Evolutionary conservation across 108 stramenopile genomes (phyloP).

Genomic region (Discostella stelligeroides): DNA sequence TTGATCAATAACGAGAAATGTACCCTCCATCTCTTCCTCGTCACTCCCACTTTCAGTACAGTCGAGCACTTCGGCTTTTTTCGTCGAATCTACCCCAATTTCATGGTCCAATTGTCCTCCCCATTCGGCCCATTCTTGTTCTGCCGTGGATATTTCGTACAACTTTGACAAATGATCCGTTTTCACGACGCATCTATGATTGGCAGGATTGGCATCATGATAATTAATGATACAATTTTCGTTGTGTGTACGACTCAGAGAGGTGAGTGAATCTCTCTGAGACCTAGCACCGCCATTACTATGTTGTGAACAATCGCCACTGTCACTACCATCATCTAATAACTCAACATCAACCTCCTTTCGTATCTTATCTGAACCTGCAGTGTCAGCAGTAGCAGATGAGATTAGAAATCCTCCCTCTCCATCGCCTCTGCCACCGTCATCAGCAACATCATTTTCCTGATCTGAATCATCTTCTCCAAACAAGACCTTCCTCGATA

Average conservation of each 20-base stretch:
- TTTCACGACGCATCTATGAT: too few relatives aligned
- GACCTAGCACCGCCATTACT: too few relatives aligned
- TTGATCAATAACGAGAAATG: conserved; percentile 27
- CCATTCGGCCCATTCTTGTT: conserved; percentile 44
- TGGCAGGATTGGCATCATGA: too few relatives aligned
- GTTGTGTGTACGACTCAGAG: too few relatives aligned
- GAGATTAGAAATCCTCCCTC: conserved; percentile 48
- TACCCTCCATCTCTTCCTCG: conserved; percentile 15
- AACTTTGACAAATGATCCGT: conserved; percentile 12
- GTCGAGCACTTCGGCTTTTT: conserved; percentile 39
- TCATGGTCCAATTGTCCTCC: conserved; percentile 10
- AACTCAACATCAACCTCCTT: neutral
- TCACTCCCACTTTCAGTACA: conserved; percentile 45
- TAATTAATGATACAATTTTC: neutral
- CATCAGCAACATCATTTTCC: conserved; percentile 12
- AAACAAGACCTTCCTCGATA: conserved; percentile 42
- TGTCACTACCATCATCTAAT: conserved; percentile 21
- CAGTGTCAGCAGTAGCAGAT: neutral
- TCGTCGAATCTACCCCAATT: conserved; percentile 46
- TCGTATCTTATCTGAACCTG: neutral
- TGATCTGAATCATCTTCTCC: conserved; percentile 44
- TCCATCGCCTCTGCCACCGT: conserved; percentile 11
- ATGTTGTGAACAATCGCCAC: too few relatives aligned
- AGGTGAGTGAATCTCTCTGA: too few relatives aligned
- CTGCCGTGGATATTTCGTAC: conserved; percentile 28